A percentile compares a stretch with the other conserved stretches of the same genome.
These are phyloP conservation scores for Jimgerdemannia lactiflua DNA, from an alignment of 192 early-diverging fungal genomes.

Conservation along the genomic window DNA sequence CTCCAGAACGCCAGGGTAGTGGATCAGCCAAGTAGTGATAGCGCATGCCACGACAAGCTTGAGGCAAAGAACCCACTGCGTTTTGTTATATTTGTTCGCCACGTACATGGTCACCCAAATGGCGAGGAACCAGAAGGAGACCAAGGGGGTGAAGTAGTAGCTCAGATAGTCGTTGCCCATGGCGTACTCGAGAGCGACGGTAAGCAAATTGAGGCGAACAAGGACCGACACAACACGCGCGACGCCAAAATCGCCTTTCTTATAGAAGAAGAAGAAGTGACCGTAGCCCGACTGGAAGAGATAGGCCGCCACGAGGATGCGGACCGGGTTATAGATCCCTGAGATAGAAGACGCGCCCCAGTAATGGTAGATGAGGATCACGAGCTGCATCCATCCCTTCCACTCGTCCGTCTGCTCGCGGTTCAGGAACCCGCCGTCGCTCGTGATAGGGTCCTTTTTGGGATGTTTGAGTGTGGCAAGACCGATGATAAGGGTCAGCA, in stretches of 20 bases:
- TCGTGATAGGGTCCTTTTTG: conserved; percentile 27
- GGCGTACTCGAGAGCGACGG: conserved; percentile 56
- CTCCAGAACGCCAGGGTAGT: conserved; percentile 38
- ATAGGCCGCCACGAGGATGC: conserved; percentile 73
- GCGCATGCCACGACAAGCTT: conserved; percentile 48
- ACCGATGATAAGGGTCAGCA: conserved; percentile 39
- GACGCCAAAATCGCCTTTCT: conserved; percentile 65
- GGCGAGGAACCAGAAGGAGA: conserved; percentile 64
- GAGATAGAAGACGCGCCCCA: conserved; percentile 59
- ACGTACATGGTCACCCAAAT: conserved; percentile 69
- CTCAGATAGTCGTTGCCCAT: conserved; percentile 71
- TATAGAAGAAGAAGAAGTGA: conserved; percentile 70
- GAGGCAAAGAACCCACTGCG: conserved; percentile 39
- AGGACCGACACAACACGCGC: conserved; percentile 60
- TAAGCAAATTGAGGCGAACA: conserved; percentile 67
- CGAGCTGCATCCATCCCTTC: conserved; percentile 87
- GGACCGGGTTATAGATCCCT: conserved; percentile 69
- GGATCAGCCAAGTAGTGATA: conserved; percentile 30
- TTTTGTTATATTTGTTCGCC: conserved; percentile 42
- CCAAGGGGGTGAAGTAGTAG: conserved; percentile 80
- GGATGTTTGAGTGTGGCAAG: conserved; percentile 37
- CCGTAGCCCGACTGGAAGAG: conserved; percentile 85
- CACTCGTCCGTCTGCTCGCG: conserved; percentile 83
- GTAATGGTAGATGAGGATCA: conserved; percentile 70
- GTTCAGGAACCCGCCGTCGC: conserved; percentile 58